A percentile compares a stretch with the other conserved stretches of the same genome.
Evolutionary conservation across 768 basidiomycete species (phyloP).

Genomic region (Solioccasus polychromus): DNA sequence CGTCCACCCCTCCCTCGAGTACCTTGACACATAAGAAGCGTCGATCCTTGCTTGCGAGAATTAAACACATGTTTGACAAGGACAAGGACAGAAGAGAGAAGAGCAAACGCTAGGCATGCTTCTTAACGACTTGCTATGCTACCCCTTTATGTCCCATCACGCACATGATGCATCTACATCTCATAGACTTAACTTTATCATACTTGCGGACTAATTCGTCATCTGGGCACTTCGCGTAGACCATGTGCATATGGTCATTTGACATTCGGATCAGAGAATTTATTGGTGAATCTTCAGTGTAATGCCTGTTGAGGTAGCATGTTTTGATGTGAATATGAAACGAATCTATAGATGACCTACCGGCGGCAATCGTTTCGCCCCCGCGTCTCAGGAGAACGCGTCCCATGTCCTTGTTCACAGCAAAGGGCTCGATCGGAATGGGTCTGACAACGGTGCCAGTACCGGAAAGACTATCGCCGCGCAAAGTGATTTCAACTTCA

Average conservation of each 20-base stretch:
- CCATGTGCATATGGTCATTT: slow-evolving; percentile 14
- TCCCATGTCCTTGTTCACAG: slow-evolving; percentile 94
- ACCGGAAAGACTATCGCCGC: slow-evolving; percentile 52
- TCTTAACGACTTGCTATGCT: slow-evolving; percentile 19
- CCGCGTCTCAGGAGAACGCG: slow-evolving; percentile 80
- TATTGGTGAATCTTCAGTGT: slow-evolving; percentile 39
- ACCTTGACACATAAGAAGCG: slow-evolving; percentile 46
- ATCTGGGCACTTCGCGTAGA: slow-evolving; percentile 7
- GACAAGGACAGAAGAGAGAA: slow-evolving; percentile 42
- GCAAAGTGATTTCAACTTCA: slow-evolving; percentile 77
- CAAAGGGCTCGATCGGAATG: slow-evolving; percentile 85
- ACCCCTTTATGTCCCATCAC: slow-evolving; percentile 12
- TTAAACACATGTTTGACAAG: slow-evolving; percentile 52
- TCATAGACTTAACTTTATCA: slow-evolving; percentile 20
- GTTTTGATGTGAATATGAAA: not conserved
- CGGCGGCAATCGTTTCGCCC: slow-evolving; percentile 94
- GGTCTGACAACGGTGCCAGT: slow-evolving; percentile 44
- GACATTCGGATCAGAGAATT: slow-evolving; percentile 8
- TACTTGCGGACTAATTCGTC: slow-evolving; percentile 13
- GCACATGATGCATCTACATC: slow-evolving; percentile 7
- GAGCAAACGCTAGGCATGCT: slow-evolving; percentile 13
- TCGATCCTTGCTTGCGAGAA: slow-evolving; percentile 50
- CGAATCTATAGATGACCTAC: slow-evolving; percentile 37
- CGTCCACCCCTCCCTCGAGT: slow-evolving; percentile 33
- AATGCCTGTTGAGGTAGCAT: slow-evolving; percentile 37